Evolutionary conservation across 1,284 basidiomycete species (phyloP).

Genomic region (Cutaneotrichosporon sp.): DNA sequence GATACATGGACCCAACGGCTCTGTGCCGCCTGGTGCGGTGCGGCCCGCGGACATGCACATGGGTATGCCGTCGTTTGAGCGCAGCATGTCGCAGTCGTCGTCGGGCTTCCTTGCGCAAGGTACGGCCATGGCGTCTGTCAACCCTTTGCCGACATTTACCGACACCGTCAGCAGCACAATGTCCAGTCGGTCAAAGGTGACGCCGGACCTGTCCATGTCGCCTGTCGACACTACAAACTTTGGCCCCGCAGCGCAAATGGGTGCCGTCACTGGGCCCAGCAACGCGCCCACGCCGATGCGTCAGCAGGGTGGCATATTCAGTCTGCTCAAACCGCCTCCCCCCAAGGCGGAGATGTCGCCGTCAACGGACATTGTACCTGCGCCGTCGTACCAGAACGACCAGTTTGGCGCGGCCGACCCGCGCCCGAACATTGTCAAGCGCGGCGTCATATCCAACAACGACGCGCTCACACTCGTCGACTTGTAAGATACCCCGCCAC

Average conservation of each 20-base stretch:
- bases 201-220: conserved; percentile 9
- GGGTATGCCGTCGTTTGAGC: neutral
- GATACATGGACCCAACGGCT: neutral
- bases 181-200: neutral
- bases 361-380: neutral
- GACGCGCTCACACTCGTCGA: conserved; percentile 33
- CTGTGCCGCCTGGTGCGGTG: conserved; percentile 6
- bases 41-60: conserved; percentile 16
- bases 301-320: conserved; percentile 13
- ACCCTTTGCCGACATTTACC: neutral
- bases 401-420: conserved; percentile 33
- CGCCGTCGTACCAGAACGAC: conserved; percentile 6
- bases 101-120: neutral
- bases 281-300: neutral
- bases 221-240: conserved; percentile 8
- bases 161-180: neutral
- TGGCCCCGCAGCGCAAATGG: neutral
- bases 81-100: neutral
- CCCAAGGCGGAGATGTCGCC: conserved; percentile 5
- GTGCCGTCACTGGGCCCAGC: neutral
- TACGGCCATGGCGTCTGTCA: neutral
- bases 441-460: conserved; percentile 22
- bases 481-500: conserved; percentile 28
- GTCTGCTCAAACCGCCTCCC: conserved; percentile 14
- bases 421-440: conserved; percentile 37